Base-by-base conservation (phyloP, 2,329 filamentous ascomycete genomes). In the Thelonectria blattea region DNA sequence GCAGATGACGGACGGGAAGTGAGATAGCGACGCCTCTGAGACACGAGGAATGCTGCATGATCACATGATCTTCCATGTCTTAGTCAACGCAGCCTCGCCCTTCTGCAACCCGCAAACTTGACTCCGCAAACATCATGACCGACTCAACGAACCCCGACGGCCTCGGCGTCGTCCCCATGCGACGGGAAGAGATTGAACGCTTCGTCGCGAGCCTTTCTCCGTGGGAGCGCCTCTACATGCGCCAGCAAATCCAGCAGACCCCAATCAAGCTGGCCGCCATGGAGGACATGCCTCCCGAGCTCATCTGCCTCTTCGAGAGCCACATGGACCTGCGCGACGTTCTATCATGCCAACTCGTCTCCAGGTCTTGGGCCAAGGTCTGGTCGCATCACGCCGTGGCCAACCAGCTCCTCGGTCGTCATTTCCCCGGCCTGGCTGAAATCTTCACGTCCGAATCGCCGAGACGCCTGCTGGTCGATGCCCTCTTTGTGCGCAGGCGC, bases 341-440 rank as follows among this genome's bases (percentile, higher is more conserved):
- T 22, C 45, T 69, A 52, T 58, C 43, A 37, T 75, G 73, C 50
- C 62, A 32, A 14, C 22, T 58, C 5, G 73, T 73, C 2, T 74
- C 62, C 10, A 68, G 43, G 12, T 55, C 56, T n/a, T 76, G 74
- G 73, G 57, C 59, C 7, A 20, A 39, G 1, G 22, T 54, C 7
- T 74, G 72, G 72, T 65, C 64, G 12, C 66, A 70, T 27, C 62
- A 56, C 14, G 61, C 55, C 3, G 64, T 75, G 6, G 32, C 65
- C 4, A 32, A 48, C 0, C 57, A 56, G 3, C 60, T 74, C 5
- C 68, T 69, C 41, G 63, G 61, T 5, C 56, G 56, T 20, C 69
- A 74, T 48, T 75, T 73, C 27, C 70, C 72, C 0, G 73, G 72
- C 0, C 58, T 75, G 6, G 30, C 68, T 9, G 66, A 72, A 22